phyloP scores from a whole-genome alignment of 2,329 filamentous ascomycete genomes.

The Colletotrichum lupini region DNA sequence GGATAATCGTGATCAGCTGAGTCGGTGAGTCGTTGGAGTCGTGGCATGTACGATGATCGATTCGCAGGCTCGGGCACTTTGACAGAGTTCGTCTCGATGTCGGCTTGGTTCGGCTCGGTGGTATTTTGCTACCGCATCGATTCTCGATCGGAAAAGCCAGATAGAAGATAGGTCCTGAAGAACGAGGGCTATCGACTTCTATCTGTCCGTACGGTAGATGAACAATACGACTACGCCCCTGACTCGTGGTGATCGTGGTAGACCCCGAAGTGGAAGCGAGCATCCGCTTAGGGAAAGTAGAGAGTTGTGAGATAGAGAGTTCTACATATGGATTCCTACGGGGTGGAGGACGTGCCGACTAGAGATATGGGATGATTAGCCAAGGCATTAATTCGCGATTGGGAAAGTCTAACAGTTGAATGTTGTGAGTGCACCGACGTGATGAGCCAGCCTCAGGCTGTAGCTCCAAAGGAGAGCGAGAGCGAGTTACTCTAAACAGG shows the following conservation, averaged over 20 bases:
- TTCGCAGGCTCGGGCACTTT: neutral
- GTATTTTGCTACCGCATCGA: neutral
- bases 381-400: neutral
- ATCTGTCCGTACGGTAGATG: neutral
- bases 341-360: neutral
- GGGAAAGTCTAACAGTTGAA: neutral
- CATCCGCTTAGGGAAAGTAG: too few relatives aligned
- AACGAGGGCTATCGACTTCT: neutral
- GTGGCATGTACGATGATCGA: neutral
- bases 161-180: neutral
- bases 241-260: neutral
- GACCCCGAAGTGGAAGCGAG: neutral
- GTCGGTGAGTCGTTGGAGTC: neutral
- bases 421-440: neutral
- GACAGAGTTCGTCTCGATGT: neutral
- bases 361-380: neutral
- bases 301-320: neutral
- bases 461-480: conserved; percentile 5
- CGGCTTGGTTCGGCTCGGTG: neutral
- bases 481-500: neutral
- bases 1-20: neutral
- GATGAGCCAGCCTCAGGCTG: neutral
- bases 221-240: neutral
- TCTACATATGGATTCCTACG: neutral
- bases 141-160: neutral